Evolutionary conservation across 2,329 filamentous ascomycete genomes (phyloP), one percentile per base, ranked within the genome.

Genomic region (Pezicula radicicola): DNA sequence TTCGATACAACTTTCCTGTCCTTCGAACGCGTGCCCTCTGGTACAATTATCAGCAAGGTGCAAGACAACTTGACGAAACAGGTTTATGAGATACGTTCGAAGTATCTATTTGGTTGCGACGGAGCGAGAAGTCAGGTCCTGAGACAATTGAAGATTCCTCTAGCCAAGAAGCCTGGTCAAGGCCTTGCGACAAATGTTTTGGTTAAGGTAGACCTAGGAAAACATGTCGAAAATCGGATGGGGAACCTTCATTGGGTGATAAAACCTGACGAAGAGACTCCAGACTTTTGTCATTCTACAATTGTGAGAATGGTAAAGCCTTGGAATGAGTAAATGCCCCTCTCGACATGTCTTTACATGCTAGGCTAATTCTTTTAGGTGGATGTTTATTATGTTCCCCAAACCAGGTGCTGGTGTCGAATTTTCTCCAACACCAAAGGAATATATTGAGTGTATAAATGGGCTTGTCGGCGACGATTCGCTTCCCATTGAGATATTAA

Each of bases 241-340:
- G 83, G 81, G 0, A 85, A 84, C 59, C 68, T 86, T 16, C 82
- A 87, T 61, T 84, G 80, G 76, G 69, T 83, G 1, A 70, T 85
- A 61, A 74, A 77, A 55, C 81, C 83, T 0, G 76, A 81, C 51
- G 65, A 64, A 2, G 75, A 81, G 49, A 68, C 76, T 49, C 76
- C 77, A 0, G 68, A 69, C 0, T 84, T 78, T 66, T 79, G 72
- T 0, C 80, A 76, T 74, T 68, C 69, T 30, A 67, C 64, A 3
- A 66, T 81, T 56, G 70, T 76, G 2, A 71, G 83, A 21, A 85
- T 86, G 81, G 80, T 86, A 4, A 81, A 78, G 67, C 76, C 81
- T 0, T 86, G 82, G 82, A 62, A 78, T 56, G 78, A 86, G 68
- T 63, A 56, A 18, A 54, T 48, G 30, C 4, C 12, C 9, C 8